phyloP scores from a whole-genome alignment of 1,284 basidiomycete genomes.

The Quambalaria eucalypti region DNA sequence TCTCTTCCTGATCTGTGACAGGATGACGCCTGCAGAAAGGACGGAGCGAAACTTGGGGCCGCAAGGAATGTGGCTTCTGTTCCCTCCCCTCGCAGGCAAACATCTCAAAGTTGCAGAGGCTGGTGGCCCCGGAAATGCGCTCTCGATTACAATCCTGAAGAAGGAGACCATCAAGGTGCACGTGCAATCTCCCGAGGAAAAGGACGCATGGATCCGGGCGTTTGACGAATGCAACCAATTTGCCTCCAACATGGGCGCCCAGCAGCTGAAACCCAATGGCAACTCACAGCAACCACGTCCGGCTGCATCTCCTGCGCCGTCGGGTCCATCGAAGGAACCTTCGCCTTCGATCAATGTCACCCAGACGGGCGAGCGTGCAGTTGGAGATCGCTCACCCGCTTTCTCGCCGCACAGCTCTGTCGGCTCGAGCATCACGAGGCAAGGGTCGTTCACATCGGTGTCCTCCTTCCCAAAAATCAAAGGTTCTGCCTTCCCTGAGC shows the following conservation, averaged over 20 bases:
- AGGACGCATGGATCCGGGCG: conserved; percentile 64
- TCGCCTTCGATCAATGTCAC: no score
- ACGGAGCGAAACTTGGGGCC: conserved; percentile 11
- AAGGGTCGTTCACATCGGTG: no score
- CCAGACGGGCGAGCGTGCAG: no score
- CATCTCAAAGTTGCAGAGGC: conserved; percentile 54
- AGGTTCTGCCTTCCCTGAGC: no score
- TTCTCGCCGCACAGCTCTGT: no score
- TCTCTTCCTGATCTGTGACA: conserved; percentile 65
- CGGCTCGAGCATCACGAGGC: no score
- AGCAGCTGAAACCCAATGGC: no score
- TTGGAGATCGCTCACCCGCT: no score
- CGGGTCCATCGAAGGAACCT: no score
- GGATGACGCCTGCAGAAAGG: conserved; percentile 28
- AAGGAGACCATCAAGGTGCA: conserved; percentile 74
- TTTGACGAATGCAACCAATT: conserved; percentile 77
- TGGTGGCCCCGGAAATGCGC: conserved; percentile 59
- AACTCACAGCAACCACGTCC: no score
- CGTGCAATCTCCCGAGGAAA: conserved; percentile 57
- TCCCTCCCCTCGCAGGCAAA: conserved; percentile 90
- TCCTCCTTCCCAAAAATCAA: no score
- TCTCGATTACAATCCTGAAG: conserved; percentile 75
- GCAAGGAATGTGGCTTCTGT: conserved; percentile 69
- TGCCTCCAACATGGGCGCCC: conserved; percentile 53
- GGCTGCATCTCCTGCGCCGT: no score